These are phyloP conservation scores for Aspergillus olivimuriae DNA, from an alignment of 495 filamentous ascomycete species.

Conservation along the genomic window DNA sequence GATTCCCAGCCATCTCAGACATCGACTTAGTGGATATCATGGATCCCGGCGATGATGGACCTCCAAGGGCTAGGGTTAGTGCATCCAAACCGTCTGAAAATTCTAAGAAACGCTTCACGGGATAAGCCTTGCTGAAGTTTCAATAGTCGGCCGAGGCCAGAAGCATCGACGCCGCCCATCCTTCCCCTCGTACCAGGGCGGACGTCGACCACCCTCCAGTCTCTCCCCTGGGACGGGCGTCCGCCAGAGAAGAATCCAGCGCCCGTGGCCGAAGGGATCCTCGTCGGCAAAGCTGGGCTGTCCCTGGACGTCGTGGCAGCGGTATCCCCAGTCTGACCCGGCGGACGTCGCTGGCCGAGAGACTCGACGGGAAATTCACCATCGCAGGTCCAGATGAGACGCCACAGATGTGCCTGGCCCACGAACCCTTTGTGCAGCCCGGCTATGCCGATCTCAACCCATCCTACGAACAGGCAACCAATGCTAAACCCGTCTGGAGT, in stretches of 20 bases:
- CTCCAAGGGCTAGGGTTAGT: background rate
- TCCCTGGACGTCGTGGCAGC: background rate
- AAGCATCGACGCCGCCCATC: too few relatives aligned
- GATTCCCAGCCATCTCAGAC: too few relatives aligned
- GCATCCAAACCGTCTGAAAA: background rate
- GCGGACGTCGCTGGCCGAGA: conserved; percentile 25
- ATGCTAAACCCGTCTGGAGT: conserved; percentile 42
- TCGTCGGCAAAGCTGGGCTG: too few relatives aligned
- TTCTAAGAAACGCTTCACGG: background rate
- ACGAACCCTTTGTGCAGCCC: conserved; percentile 39
- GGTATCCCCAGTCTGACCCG: conserved; percentile 17
- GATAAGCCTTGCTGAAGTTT: background rate
- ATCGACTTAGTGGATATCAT: too few relatives aligned
- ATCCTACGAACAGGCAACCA: conserved; percentile 33
- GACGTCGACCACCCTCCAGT: too few relatives aligned
- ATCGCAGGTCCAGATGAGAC: conserved; percentile 33
- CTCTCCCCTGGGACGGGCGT: too few relatives aligned
- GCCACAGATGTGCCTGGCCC: conserved; percentile 25
- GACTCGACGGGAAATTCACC: conserved; percentile 32
- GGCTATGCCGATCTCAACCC: conserved; percentile 42
- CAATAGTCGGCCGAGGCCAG: background rate
- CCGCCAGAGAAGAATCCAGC: too few relatives aligned
- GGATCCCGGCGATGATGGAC: too few relatives aligned
- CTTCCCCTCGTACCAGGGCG: too few relatives aligned
- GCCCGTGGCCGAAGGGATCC: too few relatives aligned